Evolutionary conservation across 768 basidiomycete genomes (phyloP).

Genomic region (Suillus occidentalis): DNA sequence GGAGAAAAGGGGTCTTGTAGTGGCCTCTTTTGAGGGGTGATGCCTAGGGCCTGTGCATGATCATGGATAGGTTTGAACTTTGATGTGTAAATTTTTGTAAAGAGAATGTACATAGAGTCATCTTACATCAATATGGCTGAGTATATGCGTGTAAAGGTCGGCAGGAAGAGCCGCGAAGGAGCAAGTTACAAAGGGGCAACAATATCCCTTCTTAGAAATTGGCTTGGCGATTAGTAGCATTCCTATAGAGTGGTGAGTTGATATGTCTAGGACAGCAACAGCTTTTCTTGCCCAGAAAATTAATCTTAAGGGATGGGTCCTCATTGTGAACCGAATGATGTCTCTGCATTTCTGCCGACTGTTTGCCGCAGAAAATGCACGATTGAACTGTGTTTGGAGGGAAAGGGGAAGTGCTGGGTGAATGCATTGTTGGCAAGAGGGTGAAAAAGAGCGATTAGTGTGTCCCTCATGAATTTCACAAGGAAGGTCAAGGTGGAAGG

Average conservation of each 20-base stretch:
- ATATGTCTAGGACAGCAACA: not conserved
- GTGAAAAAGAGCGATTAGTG: not conserved
- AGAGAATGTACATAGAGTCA: not conserved
- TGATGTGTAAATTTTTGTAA: not conserved
- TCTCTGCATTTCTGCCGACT: not conserved
- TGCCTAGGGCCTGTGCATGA: rapidly evolving
- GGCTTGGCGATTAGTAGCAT: not conserved
- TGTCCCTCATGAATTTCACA: not conserved
- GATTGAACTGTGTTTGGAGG: not conserved
- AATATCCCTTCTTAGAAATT: not conserved
- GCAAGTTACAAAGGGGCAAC: not conserved
- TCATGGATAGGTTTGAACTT: not conserved
- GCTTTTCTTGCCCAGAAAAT: not conserved
- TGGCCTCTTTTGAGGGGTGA: not conserved
- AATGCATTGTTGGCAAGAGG: not conserved
- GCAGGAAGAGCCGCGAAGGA: not conserved
- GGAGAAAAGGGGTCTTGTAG: not conserved
- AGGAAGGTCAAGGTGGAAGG: not conserved
- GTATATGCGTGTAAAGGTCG: not conserved
- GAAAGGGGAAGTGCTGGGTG: not conserved
- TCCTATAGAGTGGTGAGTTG: not conserved
- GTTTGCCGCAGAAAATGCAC: not conserved
- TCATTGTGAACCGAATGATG: not conserved
- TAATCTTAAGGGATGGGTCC: not conserved
- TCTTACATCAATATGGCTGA: not conserved